Evolutionary conservation across 2,329 filamentous ascomycete species (phyloP).

Genomic region (Colletotrichum liriopes): DNA sequence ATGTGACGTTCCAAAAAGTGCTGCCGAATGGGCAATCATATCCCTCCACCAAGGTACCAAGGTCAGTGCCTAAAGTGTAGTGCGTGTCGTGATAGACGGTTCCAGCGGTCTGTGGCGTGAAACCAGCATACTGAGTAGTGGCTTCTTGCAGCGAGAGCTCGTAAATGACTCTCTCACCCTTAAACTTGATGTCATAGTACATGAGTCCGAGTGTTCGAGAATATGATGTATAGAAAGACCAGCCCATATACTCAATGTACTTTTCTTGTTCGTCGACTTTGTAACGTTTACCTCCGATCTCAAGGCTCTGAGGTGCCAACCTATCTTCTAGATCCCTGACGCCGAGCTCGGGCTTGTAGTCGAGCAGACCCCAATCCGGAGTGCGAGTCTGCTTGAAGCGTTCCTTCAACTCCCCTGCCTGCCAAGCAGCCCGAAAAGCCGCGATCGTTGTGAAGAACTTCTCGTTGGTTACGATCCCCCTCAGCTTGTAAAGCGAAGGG

Average conservation of each 20-base stretch:
- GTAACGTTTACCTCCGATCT: conserved; percentile 58
- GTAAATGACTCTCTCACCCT: conserved; percentile 66
- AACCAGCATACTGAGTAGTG: conserved; percentile 66
- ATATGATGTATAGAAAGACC: conserved; percentile 65
- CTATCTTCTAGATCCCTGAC: conserved; percentile 53
- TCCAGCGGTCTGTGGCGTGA: conserved; percentile 60
- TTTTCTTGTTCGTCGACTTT: conserved; percentile 60
- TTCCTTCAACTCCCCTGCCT: conserved; percentile 54
- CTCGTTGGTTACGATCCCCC: conserved; percentile 59
- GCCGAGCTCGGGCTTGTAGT: conserved; percentile 51
- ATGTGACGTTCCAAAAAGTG: conserved; percentile 54
- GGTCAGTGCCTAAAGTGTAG: conserved; percentile 54
- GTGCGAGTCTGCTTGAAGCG: conserved; percentile 54
- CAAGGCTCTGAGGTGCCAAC: conserved; percentile 54
- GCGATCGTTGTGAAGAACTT: conserved; percentile 55
- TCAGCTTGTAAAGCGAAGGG: conserved; percentile 57
- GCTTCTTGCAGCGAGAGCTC: conserved; percentile 69
- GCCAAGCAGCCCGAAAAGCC: conserved; percentile 55
- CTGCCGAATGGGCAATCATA: conserved; percentile 59
- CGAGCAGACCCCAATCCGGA: conserved; percentile 54
- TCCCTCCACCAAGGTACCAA: conserved; percentile 57
- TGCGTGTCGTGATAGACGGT: conserved; percentile 61
- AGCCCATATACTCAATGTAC: conserved; percentile 69
- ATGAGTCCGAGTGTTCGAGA: conserved; percentile 61
- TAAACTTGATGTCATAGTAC: conserved; percentile 66